phyloP scores from a whole-genome alignment of 805 yeast genomes.

The Spathaspora girioi region DNA sequence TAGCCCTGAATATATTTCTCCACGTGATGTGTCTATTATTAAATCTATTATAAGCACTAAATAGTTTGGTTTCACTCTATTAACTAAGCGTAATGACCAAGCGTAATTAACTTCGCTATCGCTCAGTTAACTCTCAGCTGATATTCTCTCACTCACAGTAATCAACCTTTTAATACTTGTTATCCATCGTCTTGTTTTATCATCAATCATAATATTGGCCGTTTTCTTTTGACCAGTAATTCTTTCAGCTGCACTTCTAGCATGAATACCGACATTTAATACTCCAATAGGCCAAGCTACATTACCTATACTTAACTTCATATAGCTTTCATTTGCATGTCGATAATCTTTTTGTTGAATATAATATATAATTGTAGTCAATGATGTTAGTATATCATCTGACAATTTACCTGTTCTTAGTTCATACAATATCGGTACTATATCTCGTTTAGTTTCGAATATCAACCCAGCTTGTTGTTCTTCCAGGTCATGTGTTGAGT shows the following conservation, averaged over 20 bases:
- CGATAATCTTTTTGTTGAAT: constrained; percentile 51
- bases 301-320: constrained; percentile 78
- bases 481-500: constrained; percentile 6
- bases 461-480: constrained; percentile 11
- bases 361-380: constrained; percentile 57
- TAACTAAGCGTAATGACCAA: neutral
- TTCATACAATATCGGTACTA: constrained; percentile 48
- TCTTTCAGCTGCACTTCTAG: constrained; percentile 58
- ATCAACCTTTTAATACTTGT: constrained; percentile 69
- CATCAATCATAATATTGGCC: constrained; percentile 79
- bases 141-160: constrained; percentile 35
- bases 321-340: constrained; percentile 63
- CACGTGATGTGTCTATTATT: neutral
- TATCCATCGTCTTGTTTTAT: constrained; percentile 71
- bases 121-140: no score
- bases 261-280: constrained; percentile 73
- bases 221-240: constrained; percentile 45
- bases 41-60: no score
- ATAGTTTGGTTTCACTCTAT: no score
- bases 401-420: constrained; percentile 36
- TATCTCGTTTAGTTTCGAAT: constrained; percentile 37
- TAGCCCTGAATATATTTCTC: neutral
- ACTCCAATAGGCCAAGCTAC: constrained; percentile 94
- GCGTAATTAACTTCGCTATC: no score
- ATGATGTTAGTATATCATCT: constrained; percentile 45